Conservation (phyloP, 2,329 filamentous ascomycete genomes). For the Aspergillus puulaauensis region DNA sequence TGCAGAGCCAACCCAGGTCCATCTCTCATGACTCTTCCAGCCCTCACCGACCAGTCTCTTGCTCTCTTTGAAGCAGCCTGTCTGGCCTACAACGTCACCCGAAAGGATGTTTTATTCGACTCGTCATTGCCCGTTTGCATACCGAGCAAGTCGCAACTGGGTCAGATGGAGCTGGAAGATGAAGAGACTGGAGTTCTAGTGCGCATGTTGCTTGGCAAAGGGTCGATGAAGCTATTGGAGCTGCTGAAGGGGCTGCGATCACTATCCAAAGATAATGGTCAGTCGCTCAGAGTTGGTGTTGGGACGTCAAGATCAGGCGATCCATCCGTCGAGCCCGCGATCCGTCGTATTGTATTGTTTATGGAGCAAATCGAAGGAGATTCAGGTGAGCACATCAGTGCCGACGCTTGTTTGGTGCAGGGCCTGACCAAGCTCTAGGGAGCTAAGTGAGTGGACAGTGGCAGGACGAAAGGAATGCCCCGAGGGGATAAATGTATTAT, state of each 20-base stretch:
- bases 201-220: constrained; percentile 22
- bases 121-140: constrained; percentile 24
- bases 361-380: constrained; percentile 25
- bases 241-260: constrained; percentile 21
- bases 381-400: constrained; percentile 6
- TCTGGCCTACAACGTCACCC: constrained; percentile 24
- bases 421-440: background rate
- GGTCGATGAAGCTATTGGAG: constrained; percentile 22
- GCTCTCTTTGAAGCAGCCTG: constrained; percentile 28
- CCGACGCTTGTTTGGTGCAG: background rate
- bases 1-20: constrained; percentile 21
- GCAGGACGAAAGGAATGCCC: background rate
- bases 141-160: constrained; percentile 25
- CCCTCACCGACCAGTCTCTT: constrained; percentile 36
- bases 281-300: constrained; percentile 10
- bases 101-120: constrained; percentile 24
- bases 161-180: constrained; percentile 28
- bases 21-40: constrained; percentile 39
- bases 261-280: constrained; percentile 13
- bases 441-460: background rate
- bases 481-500: background rate
- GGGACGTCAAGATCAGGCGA: constrained; percentile 19
- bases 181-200: constrained; percentile 23
- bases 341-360: constrained; percentile 22
- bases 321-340: constrained; percentile 21